Base-by-base conservation (phyloP, 164 flowering plant genomes). In the Sextonia rubra region DNA sequence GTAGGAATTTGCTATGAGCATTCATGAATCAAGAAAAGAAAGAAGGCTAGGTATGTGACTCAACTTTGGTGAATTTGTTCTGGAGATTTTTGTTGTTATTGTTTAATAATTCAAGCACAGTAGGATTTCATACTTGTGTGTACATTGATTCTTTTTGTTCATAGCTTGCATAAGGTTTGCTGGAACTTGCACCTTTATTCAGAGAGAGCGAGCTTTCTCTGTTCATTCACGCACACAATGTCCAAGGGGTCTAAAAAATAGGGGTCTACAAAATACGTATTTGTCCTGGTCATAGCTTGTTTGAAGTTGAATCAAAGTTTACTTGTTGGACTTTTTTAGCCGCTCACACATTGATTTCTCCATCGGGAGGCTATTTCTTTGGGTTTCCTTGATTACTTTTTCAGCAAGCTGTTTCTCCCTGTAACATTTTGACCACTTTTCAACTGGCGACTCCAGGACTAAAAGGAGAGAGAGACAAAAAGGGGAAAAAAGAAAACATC, bases 1-100 rank as follows among this genome's bases (percentile, higher is more conserved):
- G 87, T 29, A 83, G 84, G 32, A 81, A 75, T 70, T 78, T 83
- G 79, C 85, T 80, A 81, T 85, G 77, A 84, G 32, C 69, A 49
- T 30, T 4, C 23, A 29, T 14, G 8, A 72, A 29, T 23, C 60
- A 25, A 65, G 24, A n/a, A 48, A n/a, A 26, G 56, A 58, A 30
- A 47, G 60, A 30, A 48, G 48, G 58, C 29, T 73, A 77, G 74
- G 78, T 75, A 77, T 60, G 82, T 66, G 49, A 30, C 76, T 75
- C 47, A 65, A 64, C 74, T 69, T 64, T 69, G 66, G 70, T 47
- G 64, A 52, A 56, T 80, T 71, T 71, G 69, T 61, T 68, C 69
- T 24, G 29, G 52, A 60, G 66, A 9, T 23, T 73, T 67, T 60
- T n/a, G 26, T 60, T 60, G 23, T 69, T 75, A 65, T 73, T 73